phyloP scores from a whole-genome alignment of 164 flowering plant species.

The Litsea cubeba region DNA sequence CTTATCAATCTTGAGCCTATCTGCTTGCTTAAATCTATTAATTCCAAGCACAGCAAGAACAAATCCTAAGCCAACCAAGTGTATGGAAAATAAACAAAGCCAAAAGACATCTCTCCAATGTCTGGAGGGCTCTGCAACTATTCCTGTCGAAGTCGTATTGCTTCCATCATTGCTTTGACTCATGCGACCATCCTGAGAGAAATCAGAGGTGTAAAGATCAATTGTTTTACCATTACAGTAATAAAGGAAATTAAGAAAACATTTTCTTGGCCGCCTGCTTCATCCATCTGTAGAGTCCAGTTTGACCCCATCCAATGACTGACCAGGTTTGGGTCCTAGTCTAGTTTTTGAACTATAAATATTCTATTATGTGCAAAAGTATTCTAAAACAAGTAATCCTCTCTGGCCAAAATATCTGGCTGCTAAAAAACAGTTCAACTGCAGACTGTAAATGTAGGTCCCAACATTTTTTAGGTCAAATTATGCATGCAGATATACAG shows the following conservation, averaged over 20 bases:
- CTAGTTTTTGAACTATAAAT: background rate
- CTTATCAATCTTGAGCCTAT: constrained; percentile 72
- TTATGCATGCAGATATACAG: background rate
- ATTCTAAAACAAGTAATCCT: background rate
- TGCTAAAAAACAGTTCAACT: background rate
- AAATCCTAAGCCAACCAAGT: constrained; percentile 59
- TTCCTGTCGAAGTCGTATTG: constrained; percentile 16
- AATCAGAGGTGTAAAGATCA: background rate
- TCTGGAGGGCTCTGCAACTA: constrained; percentile 39
- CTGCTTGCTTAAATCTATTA: constrained; percentile 66
- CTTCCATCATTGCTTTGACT: constrained; percentile 36
- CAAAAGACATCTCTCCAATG: constrained; percentile 94
- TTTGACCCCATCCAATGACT: no score
- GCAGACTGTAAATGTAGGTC: background rate
- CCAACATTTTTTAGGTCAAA: background rate
- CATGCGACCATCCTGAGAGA: constrained; percentile 42
- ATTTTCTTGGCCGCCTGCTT: background rate
- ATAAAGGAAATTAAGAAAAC: background rate
- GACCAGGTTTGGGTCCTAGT: no score
- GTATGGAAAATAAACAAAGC: constrained; percentile 60
- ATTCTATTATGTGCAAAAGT: background rate
- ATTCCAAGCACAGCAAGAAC: constrained; percentile 68
- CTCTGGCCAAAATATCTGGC: background rate
- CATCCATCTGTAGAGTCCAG: no score
- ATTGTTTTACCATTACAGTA: background rate